Conservation (phyloP, 2,329 filamentous ascomycete genomes). For the Pyrenochaeta sp. region DNA sequence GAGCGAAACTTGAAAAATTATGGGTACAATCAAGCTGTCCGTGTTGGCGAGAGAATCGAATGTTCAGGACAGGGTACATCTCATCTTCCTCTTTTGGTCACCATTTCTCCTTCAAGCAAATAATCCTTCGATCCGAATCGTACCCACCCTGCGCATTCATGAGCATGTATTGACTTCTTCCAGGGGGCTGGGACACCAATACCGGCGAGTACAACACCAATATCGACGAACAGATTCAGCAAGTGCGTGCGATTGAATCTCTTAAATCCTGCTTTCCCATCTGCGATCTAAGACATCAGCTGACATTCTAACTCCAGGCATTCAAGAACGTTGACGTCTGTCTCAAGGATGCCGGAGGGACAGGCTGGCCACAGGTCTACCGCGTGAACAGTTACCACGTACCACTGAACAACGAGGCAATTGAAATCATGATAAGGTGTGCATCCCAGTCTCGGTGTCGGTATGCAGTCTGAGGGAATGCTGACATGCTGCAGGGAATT, state of each 20-base stretch:
- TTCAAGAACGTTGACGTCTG: conserved; percentile 65
- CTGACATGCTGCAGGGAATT: conserved; percentile 12
- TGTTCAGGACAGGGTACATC: conserved; percentile 46
- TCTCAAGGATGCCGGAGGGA: conserved; percentile 62
- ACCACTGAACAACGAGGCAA: conserved; percentile 21
- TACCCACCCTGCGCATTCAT: not conserved
- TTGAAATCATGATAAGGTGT: conserved; percentile 22
- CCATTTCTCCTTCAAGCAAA: no score
- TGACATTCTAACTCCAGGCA: no score
- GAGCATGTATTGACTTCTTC: not conserved
- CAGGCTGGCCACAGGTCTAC: conserved; percentile 64
- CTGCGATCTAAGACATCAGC: no score
- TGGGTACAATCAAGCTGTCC: conserved; percentile 46
- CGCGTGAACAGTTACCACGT: conserved; percentile 38
- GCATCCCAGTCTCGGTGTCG: not conserved
- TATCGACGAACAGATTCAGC: conserved; percentile 40
- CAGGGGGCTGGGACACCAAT: conserved; percentile 47
- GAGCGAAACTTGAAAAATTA: conserved; percentile 43
- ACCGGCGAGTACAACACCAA: conserved; percentile 24
- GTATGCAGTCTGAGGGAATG: no score
- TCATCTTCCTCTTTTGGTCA: not conserved
- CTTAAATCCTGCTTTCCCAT: no score
- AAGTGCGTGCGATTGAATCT: not conserved
- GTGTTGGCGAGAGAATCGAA: conserved; percentile 44
- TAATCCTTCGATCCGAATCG: no score